A percentile compares a stretch with the other conserved stretches of the same genome.
phyloP scores from a whole-genome alignment of 2,329 filamentous ascomycete genomes.

The Ophiostoma ulmi region DNA sequence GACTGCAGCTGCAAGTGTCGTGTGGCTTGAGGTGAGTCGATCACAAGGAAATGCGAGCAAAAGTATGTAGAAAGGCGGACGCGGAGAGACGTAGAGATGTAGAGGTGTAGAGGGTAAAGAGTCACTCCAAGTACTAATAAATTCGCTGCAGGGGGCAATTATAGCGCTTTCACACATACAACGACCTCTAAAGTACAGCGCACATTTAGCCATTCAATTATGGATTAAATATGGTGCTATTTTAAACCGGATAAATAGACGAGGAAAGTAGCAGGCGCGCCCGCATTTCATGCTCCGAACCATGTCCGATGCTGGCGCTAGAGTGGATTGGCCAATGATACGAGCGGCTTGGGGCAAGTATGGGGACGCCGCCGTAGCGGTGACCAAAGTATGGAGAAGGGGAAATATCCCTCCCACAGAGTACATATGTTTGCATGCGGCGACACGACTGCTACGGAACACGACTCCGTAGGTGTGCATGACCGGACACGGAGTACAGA shows the following conservation, averaged over 20 bases:
- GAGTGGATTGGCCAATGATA: not conserved
- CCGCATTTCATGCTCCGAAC: not conserved
- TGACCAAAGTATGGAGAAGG: not conserved
- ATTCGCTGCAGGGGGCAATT: not conserved
- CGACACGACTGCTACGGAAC: not conserved
- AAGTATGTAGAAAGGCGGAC: not conserved
- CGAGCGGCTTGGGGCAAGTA: not conserved
- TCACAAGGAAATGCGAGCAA: constrained; percentile 1
- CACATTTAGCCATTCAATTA: not conserved
- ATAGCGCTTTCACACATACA: not conserved
- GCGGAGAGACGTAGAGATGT: not conserved
- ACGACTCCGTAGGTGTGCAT: not conserved
- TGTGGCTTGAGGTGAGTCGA: constrained; percentile 11
- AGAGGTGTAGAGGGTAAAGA: not conserved
- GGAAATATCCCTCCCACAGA: not conserved
- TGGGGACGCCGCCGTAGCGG: not conserved
- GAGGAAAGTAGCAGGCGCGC: not conserved
- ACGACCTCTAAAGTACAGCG: not conserved
- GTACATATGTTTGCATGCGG: not conserved
- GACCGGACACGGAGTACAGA: not conserved
- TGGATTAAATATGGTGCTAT: not conserved
- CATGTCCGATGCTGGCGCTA: not conserved
- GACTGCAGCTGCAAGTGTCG: constrained; percentile 17
- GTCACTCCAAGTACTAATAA: not conserved
- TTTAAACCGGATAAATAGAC: not conserved